Percentiles rank a stretch among this genome's conserved stretches.
Conservation (phyloP, 495 filamentous ascomycete genomes). For the Penicillium cosmopolitanum region DNA sequence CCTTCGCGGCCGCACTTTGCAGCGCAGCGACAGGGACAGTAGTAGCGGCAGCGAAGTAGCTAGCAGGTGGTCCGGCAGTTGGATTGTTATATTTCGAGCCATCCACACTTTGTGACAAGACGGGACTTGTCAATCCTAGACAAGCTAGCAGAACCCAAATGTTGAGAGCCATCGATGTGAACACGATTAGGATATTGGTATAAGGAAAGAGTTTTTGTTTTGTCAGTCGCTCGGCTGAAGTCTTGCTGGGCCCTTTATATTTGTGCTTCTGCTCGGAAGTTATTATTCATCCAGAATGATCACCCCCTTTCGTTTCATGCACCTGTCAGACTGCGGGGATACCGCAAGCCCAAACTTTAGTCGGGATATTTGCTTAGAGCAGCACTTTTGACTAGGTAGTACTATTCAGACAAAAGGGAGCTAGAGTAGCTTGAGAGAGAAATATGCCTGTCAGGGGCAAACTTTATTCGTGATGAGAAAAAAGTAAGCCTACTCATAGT, state of each 20-base stretch:
- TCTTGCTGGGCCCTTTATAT: no score
- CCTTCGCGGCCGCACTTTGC: conserved; percentile 31
- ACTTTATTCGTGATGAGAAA: not conserved
- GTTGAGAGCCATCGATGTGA: not conserved
- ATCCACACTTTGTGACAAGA: conserved; percentile 25
- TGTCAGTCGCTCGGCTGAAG: no score
- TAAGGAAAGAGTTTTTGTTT: no score
- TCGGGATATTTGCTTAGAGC: no score
- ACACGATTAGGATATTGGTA: not conserved
- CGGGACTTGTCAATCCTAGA: conserved; percentile 15
- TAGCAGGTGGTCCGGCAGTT: conserved; percentile 31
- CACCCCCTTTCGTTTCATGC: no score
- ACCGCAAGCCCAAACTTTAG: no score
- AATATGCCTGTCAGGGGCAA: no score
- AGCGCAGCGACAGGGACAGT: conserved; percentile 32
- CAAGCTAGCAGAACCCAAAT: conserved; percentile 8
- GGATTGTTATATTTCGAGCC: conserved; percentile 33
- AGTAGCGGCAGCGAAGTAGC: conserved; percentile 32
- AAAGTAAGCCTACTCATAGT: not conserved
- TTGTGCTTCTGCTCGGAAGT: no score
- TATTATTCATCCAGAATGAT: no score
- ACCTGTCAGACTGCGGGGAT: no score
- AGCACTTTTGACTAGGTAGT: no score
- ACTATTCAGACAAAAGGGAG: not conserved
- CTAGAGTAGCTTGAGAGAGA: not conserved